Evolutionary conservation across 2,329 filamentous ascomycete genomes (phyloP).

Genomic region (Aspergillus aculeatinus): DNA sequence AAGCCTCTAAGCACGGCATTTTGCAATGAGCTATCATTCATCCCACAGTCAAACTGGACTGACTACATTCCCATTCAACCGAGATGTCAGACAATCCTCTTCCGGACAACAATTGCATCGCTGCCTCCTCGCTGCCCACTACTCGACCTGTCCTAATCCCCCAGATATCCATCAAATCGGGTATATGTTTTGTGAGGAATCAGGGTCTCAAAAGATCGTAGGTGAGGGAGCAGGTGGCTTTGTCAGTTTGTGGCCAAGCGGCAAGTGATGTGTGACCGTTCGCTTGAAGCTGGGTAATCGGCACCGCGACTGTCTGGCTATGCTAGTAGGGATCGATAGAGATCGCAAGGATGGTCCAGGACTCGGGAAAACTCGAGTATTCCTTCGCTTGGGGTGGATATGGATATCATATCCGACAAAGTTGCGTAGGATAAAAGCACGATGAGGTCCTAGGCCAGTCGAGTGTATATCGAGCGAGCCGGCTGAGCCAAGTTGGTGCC

Average conservation of each 20-base stretch:
- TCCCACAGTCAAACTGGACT: background rate
- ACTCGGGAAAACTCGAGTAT: too few relatives aligned
- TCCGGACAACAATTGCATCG: background rate
- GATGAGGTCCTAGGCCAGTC: too few relatives aligned
- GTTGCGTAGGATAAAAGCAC: too few relatives aligned
- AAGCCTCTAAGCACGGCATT: background rate
- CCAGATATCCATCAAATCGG: background rate
- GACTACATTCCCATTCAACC: background rate
- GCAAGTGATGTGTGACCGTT: background rate
- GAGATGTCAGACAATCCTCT: background rate
- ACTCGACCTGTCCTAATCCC: background rate
- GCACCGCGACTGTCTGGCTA: too few relatives aligned
- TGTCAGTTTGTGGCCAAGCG: background rate
- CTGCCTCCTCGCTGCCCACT: background rate
- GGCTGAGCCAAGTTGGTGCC: background rate
- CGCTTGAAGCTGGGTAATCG: too few relatives aligned
- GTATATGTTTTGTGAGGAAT: background rate
- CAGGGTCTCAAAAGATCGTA: background rate
- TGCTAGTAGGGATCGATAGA: background rate
- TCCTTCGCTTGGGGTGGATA: too few relatives aligned
- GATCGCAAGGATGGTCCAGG: background rate
- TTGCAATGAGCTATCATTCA: background rate
- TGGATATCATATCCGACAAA: too few relatives aligned
- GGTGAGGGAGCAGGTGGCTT: background rate
- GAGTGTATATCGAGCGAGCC: too few relatives aligned